Conservation (phyloP, 2,329 filamentous ascomycete species). For the Chaetothyriales sp. region DNA sequence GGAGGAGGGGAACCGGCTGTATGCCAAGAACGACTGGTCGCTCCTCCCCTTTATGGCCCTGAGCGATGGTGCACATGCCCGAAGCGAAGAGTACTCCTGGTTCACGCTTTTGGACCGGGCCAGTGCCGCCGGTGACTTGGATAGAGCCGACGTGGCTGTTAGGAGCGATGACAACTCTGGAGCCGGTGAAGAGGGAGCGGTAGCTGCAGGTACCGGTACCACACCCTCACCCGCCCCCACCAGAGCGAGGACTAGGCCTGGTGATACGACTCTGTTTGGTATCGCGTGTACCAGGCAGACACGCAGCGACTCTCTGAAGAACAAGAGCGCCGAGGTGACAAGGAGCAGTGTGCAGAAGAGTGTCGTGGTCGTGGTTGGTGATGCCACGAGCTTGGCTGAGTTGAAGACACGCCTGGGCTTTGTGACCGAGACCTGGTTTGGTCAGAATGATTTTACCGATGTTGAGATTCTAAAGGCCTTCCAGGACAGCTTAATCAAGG, state of each 20-base stretch:
- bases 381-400: slow-evolving; percentile 77
- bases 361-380: slow-evolving; percentile 86
- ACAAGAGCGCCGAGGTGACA: slow-evolving; percentile 79
- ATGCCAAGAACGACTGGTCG: slow-evolving; percentile 73
- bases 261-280: slow-evolving; percentile 76
- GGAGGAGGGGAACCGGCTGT: slow-evolving; percentile 61
- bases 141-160: slow-evolving; percentile 26
- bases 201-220: too few species aligned
- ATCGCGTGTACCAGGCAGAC: slow-evolving; percentile 91
- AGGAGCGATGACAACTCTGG: slow-evolving; percentile 15
- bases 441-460: slow-evolving; percentile 65
- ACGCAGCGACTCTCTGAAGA: slow-evolving; percentile 59
- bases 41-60: slow-evolving; percentile 92
- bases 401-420: slow-evolving; percentile 77
- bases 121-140: slow-evolving; percentile 22
- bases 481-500: slow-evolving; percentile 1
- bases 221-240: not conserved
- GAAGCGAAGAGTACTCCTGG: slow-evolving; percentile 92
- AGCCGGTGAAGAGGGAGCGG: not conserved
- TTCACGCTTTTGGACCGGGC: slow-evolving; percentile 61
- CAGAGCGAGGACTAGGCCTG: slow-evolving; percentile 14
- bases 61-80: slow-evolving; percentile 90
- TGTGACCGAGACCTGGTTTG: slow-evolving; percentile 92
- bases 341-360: slow-evolving; percentile 95
- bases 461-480: slow-evolving; percentile 59